A percentile compares a stretch with the other conserved stretches of the same genome.
Conservation (phyloP, 768 basidiomycete species). For the Xerocomellus dryophilus region DNA sequence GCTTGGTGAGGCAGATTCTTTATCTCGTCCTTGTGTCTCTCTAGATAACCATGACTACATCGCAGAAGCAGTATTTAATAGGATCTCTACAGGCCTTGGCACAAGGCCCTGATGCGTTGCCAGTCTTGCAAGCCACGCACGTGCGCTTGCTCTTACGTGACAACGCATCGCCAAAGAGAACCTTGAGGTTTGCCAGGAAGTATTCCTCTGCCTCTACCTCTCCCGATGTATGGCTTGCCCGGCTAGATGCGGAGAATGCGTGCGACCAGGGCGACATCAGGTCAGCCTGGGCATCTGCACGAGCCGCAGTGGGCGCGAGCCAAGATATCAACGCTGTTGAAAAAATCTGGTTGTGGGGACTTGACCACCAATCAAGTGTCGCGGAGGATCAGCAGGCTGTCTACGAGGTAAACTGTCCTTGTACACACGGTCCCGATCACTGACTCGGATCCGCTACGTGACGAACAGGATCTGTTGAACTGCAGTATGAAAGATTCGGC, state of each 20-base stretch:
- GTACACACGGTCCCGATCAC: neutral
- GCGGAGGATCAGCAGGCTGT: conserved; percentile 18
- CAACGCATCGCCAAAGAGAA: conserved; percentile 30
- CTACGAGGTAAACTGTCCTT: conserved; percentile 34
- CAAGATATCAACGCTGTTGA: conserved; percentile 25
- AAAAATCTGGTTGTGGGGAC: conserved; percentile 57
- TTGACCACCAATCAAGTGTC: conserved; percentile 27
- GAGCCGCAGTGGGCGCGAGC: conserved; percentile 32
- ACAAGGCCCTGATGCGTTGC: conserved; percentile 14
- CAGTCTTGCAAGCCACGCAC: conserved; percentile 37
- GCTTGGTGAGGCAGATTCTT: conserved; percentile 28
- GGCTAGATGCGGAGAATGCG: conserved; percentile 44
- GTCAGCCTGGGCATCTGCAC: conserved; percentile 45
- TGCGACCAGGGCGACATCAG: conserved; percentile 26
- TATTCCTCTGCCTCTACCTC: conserved; percentile 43
- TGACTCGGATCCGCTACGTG: conserved; percentile 1
- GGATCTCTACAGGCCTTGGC: conserved; percentile 41
- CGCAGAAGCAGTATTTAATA: conserved; percentile 56
- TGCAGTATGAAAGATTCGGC: conserved; percentile 46
- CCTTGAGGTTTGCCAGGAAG: conserved; percentile 40
- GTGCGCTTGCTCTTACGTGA: conserved; percentile 33
- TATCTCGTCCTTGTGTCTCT: neutral
- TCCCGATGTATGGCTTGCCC: conserved; percentile 50
- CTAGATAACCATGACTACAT: neutral
- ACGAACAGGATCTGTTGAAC: conserved; percentile 40